phyloP scores from a whole-genome alignment of 2,329 filamentous ascomycete genomes.

The Exophiala bonariae region DNA sequence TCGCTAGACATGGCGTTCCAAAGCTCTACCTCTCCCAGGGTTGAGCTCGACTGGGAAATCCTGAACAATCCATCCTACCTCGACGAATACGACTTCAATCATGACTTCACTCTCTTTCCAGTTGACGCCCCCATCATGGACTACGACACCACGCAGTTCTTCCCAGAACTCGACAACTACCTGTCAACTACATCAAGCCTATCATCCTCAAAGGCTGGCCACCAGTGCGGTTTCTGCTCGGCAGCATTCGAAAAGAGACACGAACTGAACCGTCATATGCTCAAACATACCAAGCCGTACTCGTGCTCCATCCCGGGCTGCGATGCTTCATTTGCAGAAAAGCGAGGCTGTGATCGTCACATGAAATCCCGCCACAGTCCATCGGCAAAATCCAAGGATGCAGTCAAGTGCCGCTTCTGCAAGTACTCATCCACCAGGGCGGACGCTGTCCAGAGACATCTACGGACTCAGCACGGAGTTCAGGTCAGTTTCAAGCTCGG shows the following conservation, averaged over 20 bases:
- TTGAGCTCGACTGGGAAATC: conserved; percentile 11
- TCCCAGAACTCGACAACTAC: not conserved
- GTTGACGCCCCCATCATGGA: not conserved
- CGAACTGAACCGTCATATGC: conserved; percentile 14
- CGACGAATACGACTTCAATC: conserved; percentile 9
- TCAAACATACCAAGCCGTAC: conserved; percentile 14
- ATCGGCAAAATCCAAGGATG: too few relatives aligned
- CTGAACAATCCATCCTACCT: conserved; percentile 10
- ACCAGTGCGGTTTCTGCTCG: conserved; percentile 8
- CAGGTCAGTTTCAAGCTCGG: conserved; percentile 3
- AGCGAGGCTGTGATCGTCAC: conserved; percentile 14
- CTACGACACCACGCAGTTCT: not conserved
- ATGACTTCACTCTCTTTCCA: conserved; percentile 7
- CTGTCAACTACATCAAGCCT: conserved; percentile 5
- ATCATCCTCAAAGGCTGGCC: not conserved
- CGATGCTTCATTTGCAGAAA: conserved; percentile 13
- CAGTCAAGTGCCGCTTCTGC: conserved; percentile 9
- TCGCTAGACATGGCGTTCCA: not conserved
- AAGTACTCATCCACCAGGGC: conserved; percentile 11
- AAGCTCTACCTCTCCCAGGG: not conserved
- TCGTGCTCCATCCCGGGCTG: conserved; percentile 8
- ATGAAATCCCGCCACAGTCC: conserved; percentile 10
- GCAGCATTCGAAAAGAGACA: conserved; percentile 11
- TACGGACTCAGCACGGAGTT: conserved; percentile 12
- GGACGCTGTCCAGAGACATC: conserved; percentile 18